Evolutionary conservation across 2,329 filamentous ascomycete species (phyloP).

Genomic region (Alternaria sp.): DNA sequence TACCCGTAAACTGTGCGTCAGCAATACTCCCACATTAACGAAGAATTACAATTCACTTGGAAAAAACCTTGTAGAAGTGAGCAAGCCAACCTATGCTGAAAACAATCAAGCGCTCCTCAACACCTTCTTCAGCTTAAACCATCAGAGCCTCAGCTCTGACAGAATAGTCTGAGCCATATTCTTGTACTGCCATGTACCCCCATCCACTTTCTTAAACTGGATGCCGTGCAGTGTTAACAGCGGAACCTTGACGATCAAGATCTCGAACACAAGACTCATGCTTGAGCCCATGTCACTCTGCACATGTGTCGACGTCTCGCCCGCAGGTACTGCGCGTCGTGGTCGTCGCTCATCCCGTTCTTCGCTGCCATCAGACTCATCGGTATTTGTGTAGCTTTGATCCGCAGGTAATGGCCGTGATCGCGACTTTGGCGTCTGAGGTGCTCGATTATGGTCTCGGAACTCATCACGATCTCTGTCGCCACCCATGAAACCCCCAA

Average conservation of each 20-base stretch:
- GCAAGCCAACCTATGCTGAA: slow-evolving; percentile 9
- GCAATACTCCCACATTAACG: slow-evolving; percentile 4
- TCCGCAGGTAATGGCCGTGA: slow-evolving; percentile 63
- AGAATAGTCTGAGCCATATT: slow-evolving; percentile 97
- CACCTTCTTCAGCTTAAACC: neutral
- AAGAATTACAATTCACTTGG: slow-evolving; percentile 19
- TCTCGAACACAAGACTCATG: slow-evolving; percentile 89
- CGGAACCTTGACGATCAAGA: slow-evolving; percentile 96
- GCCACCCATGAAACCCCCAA: slow-evolving; percentile 72
- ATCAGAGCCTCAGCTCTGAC: slow-evolving; percentile 67
- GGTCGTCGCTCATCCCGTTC: slow-evolving; percentile 58
- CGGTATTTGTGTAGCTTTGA: slow-evolving; percentile 84
- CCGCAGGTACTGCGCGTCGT: slow-evolving; percentile 63
- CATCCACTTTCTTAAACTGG: slow-evolving; percentile 95
- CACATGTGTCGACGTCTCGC: slow-evolving; percentile 90
- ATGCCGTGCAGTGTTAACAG: slow-evolving; percentile 92
- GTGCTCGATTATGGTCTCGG: slow-evolving; percentile 65
- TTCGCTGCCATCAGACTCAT: slow-evolving; percentile 78
- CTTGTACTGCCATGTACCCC: slow-evolving; percentile 98
- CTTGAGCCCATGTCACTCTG: slow-evolving; percentile 87
- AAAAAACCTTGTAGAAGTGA: slow-evolving; percentile 16
- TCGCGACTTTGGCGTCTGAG: slow-evolving; percentile 59
- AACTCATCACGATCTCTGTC: slow-evolving; percentile 70
- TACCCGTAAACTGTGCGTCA: slow-evolving; percentile 18
- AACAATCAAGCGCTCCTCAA: slow-evolving; percentile 11